These are phyloP conservation scores for Achlya hypogyna DNA, from an alignment of 352 stramenopile species.

Conservation along the genomic window DNA sequence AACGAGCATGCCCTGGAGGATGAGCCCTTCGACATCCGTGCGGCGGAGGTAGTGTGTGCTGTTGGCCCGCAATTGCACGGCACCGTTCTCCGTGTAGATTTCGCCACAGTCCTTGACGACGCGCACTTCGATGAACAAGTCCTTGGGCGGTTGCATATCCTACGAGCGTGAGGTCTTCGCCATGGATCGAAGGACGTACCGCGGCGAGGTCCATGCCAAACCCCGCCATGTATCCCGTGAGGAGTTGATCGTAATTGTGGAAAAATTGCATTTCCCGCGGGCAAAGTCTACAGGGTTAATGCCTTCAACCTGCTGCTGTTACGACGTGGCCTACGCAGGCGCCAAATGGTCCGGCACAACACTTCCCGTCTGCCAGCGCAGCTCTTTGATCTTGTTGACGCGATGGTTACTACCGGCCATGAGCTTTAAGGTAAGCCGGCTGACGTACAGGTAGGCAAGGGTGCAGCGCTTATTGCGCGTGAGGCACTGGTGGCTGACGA, in stretches of 20 bases:
- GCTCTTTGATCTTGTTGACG: constrained; percentile 80
- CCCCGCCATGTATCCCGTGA: constrained; percentile 85
- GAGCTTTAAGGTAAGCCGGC: neutral
- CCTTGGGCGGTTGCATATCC: constrained; percentile 82
- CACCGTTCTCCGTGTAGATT: constrained; percentile 85
- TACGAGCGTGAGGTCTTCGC: constrained; percentile 21
- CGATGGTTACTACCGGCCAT: constrained; percentile 34
- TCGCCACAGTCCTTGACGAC: constrained; percentile 83
- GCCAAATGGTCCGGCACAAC: constrained; percentile 71
- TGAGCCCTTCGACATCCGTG: constrained; percentile 77
- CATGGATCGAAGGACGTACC: constrained; percentile 27
- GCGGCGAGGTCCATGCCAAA: constrained; percentile 81
- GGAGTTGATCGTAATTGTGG: constrained; percentile 84
- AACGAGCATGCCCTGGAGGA: constrained; percentile 74
- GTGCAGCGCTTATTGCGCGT: constrained; percentile 86
- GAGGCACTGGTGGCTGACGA: constrained; percentile 84
- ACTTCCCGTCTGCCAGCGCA: constrained; percentile 86
- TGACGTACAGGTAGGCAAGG: constrained; percentile 73
- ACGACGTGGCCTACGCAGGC: constrained; percentile 34
- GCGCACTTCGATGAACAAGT: constrained; percentile 86
- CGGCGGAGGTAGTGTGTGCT: constrained; percentile 82
- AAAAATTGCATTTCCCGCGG: constrained; percentile 84
- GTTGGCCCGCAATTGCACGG: constrained; percentile 80
- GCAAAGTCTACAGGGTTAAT: constrained; percentile 42
- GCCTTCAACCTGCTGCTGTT: neutral